Conservation (phyloP, 2,329 filamentous ascomycete species). For the Paraphoma sp. region DNA sequence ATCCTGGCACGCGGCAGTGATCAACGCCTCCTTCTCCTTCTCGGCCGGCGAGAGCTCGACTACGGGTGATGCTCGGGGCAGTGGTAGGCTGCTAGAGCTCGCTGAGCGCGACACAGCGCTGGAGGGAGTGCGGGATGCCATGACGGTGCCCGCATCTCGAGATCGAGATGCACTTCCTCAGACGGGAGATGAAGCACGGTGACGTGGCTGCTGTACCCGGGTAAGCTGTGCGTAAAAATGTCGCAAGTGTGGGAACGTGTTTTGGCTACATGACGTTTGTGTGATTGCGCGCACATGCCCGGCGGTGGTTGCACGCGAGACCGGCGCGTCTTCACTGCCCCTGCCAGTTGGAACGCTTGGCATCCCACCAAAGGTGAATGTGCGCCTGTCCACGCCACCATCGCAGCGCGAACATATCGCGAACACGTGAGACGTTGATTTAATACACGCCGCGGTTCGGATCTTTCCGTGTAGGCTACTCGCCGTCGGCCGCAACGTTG, state of each 20-base stretch:
- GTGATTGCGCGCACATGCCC: slow-evolving; percentile 4
- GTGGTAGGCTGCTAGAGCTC: slow-evolving; percentile 35
- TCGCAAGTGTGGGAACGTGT: slow-evolving; percentile 1
- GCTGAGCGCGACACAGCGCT: slow-evolving; percentile 33
- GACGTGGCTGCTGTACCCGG: not conserved
- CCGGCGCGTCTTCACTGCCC: not conserved
- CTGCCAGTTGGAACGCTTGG: not conserved
- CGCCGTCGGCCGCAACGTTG: not conserved
- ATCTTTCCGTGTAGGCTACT: not conserved
- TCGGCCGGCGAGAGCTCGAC: slow-evolving; percentile 27
- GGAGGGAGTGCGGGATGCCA: slow-evolving; percentile 35
- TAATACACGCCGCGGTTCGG: not conserved
- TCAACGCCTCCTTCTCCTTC: slow-evolving; percentile 36
- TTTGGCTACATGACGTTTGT: slow-evolving; percentile 12
- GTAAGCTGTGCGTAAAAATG: slow-evolving; percentile 3
- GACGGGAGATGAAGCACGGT: not conserved
- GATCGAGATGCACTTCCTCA: not conserved
- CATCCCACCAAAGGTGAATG: not conserved
- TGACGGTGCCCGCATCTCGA: slow-evolving; percentile 30
- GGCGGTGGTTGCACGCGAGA: not conserved
- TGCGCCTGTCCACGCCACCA: not conserved
- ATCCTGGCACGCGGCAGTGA: slow-evolving; percentile 51
- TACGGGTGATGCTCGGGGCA: slow-evolving; percentile 20
- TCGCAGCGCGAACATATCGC: not conserved
- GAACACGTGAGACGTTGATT: not conserved